A percentile compares a stretch with the other conserved stretches of the same genome.
Conservation (phyloP, 306 rosid species). For the Sechiopsis laciniata region DNA sequence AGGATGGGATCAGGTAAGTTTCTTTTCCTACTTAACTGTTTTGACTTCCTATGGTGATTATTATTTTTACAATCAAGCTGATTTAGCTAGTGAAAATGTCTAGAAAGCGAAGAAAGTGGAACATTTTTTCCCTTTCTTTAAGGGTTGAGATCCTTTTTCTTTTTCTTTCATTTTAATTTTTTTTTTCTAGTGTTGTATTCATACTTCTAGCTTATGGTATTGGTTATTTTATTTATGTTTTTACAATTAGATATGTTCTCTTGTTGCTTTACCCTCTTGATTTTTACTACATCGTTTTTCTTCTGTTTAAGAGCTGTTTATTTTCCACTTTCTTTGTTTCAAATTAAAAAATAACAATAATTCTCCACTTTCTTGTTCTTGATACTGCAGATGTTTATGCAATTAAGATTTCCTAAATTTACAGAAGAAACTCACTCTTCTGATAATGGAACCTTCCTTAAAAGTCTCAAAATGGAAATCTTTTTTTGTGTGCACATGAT, state of each 20-base stretch:
- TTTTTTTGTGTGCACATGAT: background rate
- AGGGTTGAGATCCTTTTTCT: background rate
- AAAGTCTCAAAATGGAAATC: background rate
- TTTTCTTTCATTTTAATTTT: too few species aligned
- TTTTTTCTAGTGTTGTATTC: background rate
- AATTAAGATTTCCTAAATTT: too few species aligned
- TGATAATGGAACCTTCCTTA: background rate
- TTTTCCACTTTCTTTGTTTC: too few species aligned
- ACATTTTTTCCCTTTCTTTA: background rate
- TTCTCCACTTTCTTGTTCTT: too few species aligned
- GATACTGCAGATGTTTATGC: too few species aligned
- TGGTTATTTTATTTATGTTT: background rate
- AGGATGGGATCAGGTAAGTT: conserved; percentile 91
- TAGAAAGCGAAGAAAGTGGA: too few species aligned
- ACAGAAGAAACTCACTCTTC: background rate
- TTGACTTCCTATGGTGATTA: background rate
- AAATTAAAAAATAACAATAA: too few species aligned
- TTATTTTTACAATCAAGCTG: background rate
- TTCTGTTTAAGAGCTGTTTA: too few species aligned
- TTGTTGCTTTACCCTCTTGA: too few species aligned
- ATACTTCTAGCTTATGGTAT: background rate
- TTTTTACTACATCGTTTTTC: too few species aligned
- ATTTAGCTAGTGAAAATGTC: background rate
- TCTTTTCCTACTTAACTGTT: background rate
- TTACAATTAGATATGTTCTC: background rate